A percentile compares a stretch with the other conserved stretches of the same genome.
These are phyloP conservation scores for Setomelanomma holmii DNA, from an alignment of 2,329 filamentous ascomycete species.

Conservation along the genomic window DNA sequence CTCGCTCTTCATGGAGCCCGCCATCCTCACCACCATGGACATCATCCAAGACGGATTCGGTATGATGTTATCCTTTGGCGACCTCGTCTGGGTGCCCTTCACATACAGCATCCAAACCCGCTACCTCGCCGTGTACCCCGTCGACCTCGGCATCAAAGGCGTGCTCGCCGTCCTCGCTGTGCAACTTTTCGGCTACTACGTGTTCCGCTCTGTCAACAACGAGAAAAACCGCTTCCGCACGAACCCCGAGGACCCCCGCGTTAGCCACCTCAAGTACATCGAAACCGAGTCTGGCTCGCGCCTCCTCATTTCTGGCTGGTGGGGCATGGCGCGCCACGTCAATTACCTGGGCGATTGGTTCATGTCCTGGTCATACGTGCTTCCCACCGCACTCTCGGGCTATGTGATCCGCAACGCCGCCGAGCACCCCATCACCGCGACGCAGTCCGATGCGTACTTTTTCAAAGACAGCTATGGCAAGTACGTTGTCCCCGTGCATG, in stretches of 20 bases:
- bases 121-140: conserved; percentile 83
- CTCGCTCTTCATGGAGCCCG: conserved; percentile 83
- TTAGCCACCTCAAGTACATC: conserved; percentile 84
- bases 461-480: conserved; percentile 64
- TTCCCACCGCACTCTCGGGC: conserved; percentile 85
- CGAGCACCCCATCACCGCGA: conserved; percentile 39
- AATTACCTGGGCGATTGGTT: conserved; percentile 97
- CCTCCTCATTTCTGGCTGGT: conserved; percentile 87
- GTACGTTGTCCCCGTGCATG: conserved; percentile 73
- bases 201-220: conserved; percentile 93
- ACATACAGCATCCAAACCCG: conserved; percentile 83
- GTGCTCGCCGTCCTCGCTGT: conserved; percentile 70
- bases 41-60: conserved; percentile 93
- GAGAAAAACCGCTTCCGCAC: conserved; percentile 95
- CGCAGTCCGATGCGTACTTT: conserved; percentile 61
- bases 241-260: conserved; percentile 78
- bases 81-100: conserved; percentile 92
- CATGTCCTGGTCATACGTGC: conserved; percentile 87
- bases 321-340: conserved; percentile 89
- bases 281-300: conserved; percentile 82
- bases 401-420: conserved; percentile 70
- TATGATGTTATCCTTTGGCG: conserved; percentile 92
- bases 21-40: conserved; percentile 92
- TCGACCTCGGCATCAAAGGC: conserved; percentile 75
- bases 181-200: conserved; percentile 77